phyloP scores from a whole-genome alignment of 129 eudicot genomes.

The Saussurea involucrata region DNA sequence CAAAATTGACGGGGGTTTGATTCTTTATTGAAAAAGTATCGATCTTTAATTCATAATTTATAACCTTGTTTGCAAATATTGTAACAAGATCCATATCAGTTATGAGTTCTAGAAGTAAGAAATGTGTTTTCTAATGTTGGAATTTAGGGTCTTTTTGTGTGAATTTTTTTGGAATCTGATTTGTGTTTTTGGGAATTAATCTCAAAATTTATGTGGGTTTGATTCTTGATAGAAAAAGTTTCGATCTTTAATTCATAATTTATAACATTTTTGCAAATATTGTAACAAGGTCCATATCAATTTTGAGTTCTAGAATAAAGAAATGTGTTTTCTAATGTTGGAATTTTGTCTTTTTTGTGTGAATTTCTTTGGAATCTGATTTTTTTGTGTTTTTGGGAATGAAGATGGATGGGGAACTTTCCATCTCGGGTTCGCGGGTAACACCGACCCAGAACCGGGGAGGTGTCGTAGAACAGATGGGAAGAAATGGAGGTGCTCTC shows the following conservation, averaged over 20 bases:
- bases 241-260: not conserved
- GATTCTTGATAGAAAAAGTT: not conserved
- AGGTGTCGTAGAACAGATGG: conserved; percentile 98
- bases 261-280: not conserved
- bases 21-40: not conserved
- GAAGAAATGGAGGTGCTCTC: conserved; percentile 98
- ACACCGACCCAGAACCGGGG: conserved; percentile 90
- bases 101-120: not conserved
- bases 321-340: not conserved
- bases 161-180: too few relatives aligned
- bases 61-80: not conserved
- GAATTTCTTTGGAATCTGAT: not conserved
- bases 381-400: not conserved
- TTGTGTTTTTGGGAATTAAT: too few relatives aligned
- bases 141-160: not conserved
- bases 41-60: not conserved
- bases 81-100: not conserved
- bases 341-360: not conserved
- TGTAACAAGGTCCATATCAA: not conserved
- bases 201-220: not conserved
- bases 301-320: not conserved
- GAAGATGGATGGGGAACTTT: conserved; percentile 94
- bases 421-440: conserved; percentile 81
- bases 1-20: not conserved
- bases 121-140: not conserved